Percentiles rank a stretch among this genome's conserved stretches.
Evolutionary conservation across 352 stramenopile species (phyloP).

Genomic region (Globisporangium spinosum): DNA sequence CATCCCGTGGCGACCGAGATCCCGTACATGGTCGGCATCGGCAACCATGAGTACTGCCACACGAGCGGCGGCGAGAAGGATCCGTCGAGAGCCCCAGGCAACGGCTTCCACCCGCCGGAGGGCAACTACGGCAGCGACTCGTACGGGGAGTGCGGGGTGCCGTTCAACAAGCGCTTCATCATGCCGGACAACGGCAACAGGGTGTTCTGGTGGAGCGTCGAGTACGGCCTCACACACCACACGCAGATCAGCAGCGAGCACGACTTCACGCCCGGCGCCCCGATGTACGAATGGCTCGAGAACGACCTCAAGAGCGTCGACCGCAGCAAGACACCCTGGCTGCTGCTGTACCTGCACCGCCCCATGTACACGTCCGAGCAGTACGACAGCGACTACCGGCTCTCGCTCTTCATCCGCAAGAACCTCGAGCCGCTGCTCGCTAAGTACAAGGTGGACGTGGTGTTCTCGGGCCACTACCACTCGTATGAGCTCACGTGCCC

Average conservation of each 20-base stretch:
- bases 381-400: constrained; percentile 33
- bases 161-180: constrained; percentile 54
- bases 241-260: constrained; percentile 90
- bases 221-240: constrained; percentile 82
- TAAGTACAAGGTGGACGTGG: constrained; percentile 45
- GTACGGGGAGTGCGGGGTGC: constrained; percentile 55
- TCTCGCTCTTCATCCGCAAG: constrained; percentile 35
- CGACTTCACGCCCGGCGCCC: constrained; percentile 74
- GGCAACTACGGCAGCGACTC: constrained; percentile 65
- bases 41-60: constrained; percentile 64
- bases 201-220: constrained; percentile 88
- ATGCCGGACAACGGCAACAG: constrained; percentile 54
- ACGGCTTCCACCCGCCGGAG: constrained; percentile 50
- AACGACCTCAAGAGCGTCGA: constrained; percentile 78
- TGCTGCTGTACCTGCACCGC: constrained; percentile 88
- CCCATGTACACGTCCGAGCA: constrained; percentile 73
- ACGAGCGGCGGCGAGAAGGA: constrained; percentile 45
- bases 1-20: constrained; percentile 50
- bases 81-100: constrained; percentile 37
- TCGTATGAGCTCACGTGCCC: constrained; percentile 54
- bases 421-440: constrained; percentile 39
- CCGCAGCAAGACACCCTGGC: constrained; percentile 86
- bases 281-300: constrained; percentile 87
- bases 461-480: constrained; percentile 56
- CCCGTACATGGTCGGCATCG: constrained; percentile 58